phyloP scores from a whole-genome alignment of 345 rosid genomes.

The Populus deltoides region DNA sequence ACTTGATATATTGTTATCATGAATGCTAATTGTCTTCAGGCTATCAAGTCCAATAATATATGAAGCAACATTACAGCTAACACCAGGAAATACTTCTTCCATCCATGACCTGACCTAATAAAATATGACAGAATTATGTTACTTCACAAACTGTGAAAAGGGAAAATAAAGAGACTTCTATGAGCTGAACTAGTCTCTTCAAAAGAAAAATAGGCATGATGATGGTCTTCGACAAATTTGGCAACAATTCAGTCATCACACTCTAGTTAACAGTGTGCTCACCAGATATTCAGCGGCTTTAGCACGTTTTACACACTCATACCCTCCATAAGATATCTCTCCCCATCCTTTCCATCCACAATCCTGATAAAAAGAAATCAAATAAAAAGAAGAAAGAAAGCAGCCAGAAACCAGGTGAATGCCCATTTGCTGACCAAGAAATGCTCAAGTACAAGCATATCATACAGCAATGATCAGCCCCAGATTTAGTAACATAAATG shows the following conservation, averaged over 20 bases:
- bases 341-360: slow-evolving; percentile 97
- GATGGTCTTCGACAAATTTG: not conserved
- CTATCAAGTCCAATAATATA: slow-evolving; percentile 85
- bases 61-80: slow-evolving; percentile 43
- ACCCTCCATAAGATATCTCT: slow-evolving; percentile 92
- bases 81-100: slow-evolving; percentile 74
- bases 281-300: slow-evolving; percentile 86
- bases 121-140: slow-evolving; percentile 4
- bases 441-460: not conserved
- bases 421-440: not conserved
- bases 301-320: slow-evolving; percentile 65
- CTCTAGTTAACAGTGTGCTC: slow-evolving; percentile 10
- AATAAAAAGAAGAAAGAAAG: slow-evolving; percentile 4
- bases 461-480: too few relatives aligned
- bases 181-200: slow-evolving; percentile 1
- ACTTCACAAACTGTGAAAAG: not conserved
- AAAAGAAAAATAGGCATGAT: not conserved
- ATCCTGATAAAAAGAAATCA: slow-evolving; percentile 39
- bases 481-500: too few relatives aligned
- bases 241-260: slow-evolving; percentile 9
- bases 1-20: slow-evolving; percentile 21
- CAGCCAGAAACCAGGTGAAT: not conserved
- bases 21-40: slow-evolving; percentile 52
- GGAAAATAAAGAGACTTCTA: not conserved
- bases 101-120: slow-evolving; percentile 85